These are phyloP conservation scores for Tothia fuscella DNA, from an alignment of 2,329 filamentous ascomycete species.

Conservation along the genomic window DNA sequence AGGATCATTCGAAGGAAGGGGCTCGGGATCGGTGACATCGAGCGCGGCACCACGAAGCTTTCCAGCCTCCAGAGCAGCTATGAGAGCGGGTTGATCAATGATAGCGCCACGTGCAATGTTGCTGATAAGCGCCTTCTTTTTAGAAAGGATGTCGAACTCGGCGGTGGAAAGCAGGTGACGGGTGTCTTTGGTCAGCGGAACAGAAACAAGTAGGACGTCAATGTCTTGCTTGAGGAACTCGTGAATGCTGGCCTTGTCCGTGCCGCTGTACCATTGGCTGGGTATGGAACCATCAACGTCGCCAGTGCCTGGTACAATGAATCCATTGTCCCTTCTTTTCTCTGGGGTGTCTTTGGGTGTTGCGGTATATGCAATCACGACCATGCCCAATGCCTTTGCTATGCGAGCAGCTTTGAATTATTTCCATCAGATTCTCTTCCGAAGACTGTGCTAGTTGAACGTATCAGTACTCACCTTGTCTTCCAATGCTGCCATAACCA, in stretches of 20 bases:
- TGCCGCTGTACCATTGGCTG: conserved; percentile 44
- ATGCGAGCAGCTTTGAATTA: conserved; percentile 47
- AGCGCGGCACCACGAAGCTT: conserved; percentile 55
- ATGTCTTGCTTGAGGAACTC: conserved; percentile 43
- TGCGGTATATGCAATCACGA: conserved; percentile 64
- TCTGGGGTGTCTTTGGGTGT: conserved; percentile 54
- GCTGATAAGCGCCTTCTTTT: conserved; percentile 46
- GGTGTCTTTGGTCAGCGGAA: conserved; percentile 45
- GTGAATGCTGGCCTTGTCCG: conserved; percentile 39
- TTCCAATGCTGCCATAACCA: conserved; percentile 51
- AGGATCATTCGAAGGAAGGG: conserved; percentile 53
- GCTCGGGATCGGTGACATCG: conserved; percentile 72
- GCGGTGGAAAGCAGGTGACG: conserved; percentile 39
- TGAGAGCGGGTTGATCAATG: conserved; percentile 49
- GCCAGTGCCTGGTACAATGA: conserved; percentile 55
- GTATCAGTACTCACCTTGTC: conserved; percentile 37
- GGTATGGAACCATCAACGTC: conserved; percentile 45
- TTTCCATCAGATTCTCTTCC: conserved; percentile 17
- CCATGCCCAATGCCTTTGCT: conserved; percentile 54
- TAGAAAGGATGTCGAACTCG: conserved; percentile 44
- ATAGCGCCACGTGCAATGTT: conserved; percentile 61
- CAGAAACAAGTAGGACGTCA: conserved; percentile 44
- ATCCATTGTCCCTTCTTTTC: conserved; percentile 51
- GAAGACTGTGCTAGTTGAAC: background rate
- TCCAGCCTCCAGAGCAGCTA: conserved; percentile 46